Conservation (phyloP, 2,329 filamentous ascomycete genomes). For the Botrytis hyacinthi region DNA sequence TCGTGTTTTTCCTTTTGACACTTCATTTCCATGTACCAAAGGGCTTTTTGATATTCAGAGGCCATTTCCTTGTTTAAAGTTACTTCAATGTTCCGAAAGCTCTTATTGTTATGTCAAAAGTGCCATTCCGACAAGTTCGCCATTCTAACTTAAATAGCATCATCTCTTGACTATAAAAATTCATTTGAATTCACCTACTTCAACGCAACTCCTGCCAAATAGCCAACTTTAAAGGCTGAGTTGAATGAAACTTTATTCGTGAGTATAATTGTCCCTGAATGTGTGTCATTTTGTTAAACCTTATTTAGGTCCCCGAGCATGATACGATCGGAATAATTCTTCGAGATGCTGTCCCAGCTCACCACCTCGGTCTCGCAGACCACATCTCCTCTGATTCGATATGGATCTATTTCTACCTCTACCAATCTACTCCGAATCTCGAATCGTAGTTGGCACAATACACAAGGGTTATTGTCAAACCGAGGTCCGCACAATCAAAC, state of each 20-base stretch:
- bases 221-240: neutral
- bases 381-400: slow-evolving; percentile 19
- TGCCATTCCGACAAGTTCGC: neutral
- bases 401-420: slow-evolving; percentile 22
- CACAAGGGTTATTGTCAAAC: slow-evolving; percentile 38
- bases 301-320: slow-evolving; percentile 23
- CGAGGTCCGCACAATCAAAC: slow-evolving; percentile 22
- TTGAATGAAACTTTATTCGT: neutral
- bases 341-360: slow-evolving; percentile 35
- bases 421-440: slow-evolving; percentile 23
- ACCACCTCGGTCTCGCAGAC: slow-evolving; percentile 27
- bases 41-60: neutral
- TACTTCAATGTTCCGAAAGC: neutral
- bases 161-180: neutral
- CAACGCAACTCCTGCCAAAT: neutral
- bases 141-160: slow-evolving; percentile 5
- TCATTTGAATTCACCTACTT: too few species aligned
- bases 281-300: neutral
- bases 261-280: neutral
- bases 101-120: neutral
- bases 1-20: neutral
- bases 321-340: slow-evolving; percentile 24
- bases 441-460: slow-evolving; percentile 28
- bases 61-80: neutral
- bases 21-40: neutral